These are phyloP conservation scores for Exophiala alcalophila DNA, from an alignment of 2,329 filamentous ascomycete species.

Conservation along the genomic window DNA sequence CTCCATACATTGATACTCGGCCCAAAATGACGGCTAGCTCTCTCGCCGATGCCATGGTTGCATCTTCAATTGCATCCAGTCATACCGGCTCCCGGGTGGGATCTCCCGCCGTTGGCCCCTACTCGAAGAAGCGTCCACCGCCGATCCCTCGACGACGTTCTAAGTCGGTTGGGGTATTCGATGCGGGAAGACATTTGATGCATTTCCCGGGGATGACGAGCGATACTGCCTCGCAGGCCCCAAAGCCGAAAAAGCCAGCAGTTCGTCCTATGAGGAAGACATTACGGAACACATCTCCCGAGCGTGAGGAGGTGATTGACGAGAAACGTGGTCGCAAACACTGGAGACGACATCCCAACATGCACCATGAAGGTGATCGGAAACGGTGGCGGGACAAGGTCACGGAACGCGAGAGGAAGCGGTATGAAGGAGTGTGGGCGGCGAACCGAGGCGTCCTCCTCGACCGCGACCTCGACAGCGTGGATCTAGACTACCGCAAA, in stretches of 20 bases:
- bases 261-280: constrained; percentile 39
- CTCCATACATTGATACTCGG: constrained; percentile 11
- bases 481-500: constrained; percentile 7
- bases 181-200: constrained; percentile 27
- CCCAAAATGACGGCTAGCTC: constrained; percentile 36
- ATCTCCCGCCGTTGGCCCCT: too few relatives aligned
- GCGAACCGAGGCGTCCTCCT: constrained; percentile 46
- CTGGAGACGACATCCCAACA: constrained; percentile 46
- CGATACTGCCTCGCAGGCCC: constrained; percentile 25
- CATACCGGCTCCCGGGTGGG: constrained; percentile 38
- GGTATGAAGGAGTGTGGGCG: constrained; percentile 52
- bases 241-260: constrained; percentile 16
- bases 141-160: constrained; percentile 41
- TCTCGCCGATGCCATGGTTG: constrained; percentile 47
- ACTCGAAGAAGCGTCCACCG: constrained; percentile 37
- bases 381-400: constrained; percentile 45
- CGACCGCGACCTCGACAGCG: constrained; percentile 22
- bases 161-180: constrained; percentile 38
- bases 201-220: constrained; percentile 28
- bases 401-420: constrained; percentile 45
- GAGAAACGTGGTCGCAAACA: constrained; percentile 34
- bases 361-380: constrained; percentile 49
- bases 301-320: constrained; percentile 37
- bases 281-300: constrained; percentile 38
- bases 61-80: constrained; percentile 46